Evolutionary conservation across 2,329 filamentous ascomycete genomes (phyloP).

Genomic region (Talaromyces sp.): DNA sequence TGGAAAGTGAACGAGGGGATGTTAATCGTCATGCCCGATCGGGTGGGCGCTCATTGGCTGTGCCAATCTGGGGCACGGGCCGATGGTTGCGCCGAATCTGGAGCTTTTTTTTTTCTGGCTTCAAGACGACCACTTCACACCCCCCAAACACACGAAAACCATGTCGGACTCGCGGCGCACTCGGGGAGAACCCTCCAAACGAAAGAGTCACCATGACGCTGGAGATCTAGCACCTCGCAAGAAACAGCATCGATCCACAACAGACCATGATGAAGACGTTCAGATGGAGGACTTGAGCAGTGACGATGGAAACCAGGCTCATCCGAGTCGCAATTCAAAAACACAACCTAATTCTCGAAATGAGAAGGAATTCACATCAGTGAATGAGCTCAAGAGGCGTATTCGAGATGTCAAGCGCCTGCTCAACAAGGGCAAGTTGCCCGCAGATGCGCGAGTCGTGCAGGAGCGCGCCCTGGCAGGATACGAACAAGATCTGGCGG

Average conservation of each 20-base stretch:
- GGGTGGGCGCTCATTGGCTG: conserved; percentile 29
- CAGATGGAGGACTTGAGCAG: conserved; percentile 5
- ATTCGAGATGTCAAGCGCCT: conserved; percentile 60
- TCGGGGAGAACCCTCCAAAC: conserved; percentile 27
- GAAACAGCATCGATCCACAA: conserved; percentile 27
- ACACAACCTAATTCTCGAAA: conserved; percentile 23
- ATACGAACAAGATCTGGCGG: conserved; percentile 58
- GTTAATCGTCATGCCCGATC: conserved; percentile 18
- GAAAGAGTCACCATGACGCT: conserved; percentile 31
- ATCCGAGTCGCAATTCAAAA: conserved; percentile 20
- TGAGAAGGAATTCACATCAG: conserved; percentile 36
- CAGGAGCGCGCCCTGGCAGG: conserved; percentile 62
- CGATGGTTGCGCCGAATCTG: conserved; percentile 29
- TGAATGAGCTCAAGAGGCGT: conserved; percentile 57
- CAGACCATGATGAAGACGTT: conserved; percentile 12
- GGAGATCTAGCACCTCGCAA: conserved; percentile 30
- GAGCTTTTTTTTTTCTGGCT: conserved; percentile 19
- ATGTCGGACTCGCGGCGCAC: conserved; percentile 23
- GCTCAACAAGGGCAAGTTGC: conserved; percentile 53
- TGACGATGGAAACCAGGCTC: not conserved
- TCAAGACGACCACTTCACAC: not conserved
- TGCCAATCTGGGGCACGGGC: conserved; percentile 32
- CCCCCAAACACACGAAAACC: conserved; percentile 8
- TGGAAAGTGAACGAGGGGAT: conserved; percentile 7
- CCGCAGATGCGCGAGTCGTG: conserved; percentile 58